Conservation (phyloP, 257 asterid species). For the Perilla frutescens region DNA sequence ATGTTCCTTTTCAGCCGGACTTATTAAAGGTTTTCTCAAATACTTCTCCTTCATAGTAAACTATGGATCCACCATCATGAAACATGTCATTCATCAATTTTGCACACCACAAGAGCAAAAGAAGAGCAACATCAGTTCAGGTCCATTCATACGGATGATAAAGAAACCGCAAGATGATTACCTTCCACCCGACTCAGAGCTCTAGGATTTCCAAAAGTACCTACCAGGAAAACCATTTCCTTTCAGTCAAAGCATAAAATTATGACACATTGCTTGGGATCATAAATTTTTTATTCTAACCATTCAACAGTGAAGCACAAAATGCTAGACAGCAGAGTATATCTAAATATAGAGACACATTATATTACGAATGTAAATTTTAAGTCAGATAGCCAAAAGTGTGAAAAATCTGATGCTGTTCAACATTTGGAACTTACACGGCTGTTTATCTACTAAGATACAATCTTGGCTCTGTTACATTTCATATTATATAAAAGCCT, state of each 20-base stretch:
- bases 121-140: not conserved
- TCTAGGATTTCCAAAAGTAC: constrained; percentile 42
- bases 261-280: constrained; percentile 11
- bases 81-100: constrained; percentile 15
- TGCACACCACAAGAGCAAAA: constrained; percentile 7
- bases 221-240: constrained; percentile 32
- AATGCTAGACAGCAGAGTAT: constrained; percentile 1
- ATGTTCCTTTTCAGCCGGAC: not conserved
- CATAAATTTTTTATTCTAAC: not conserved
- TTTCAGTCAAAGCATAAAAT: constrained; percentile 32
- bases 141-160: not conserved
- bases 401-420: not conserved
- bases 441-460: constrained; percentile 11
- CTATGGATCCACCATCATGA: constrained; percentile 8
- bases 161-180: constrained; percentile 35
- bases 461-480: not conserved
- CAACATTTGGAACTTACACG: not conserved
- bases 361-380: not conserved
- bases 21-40: not conserved
- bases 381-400: constrained; percentile 1
- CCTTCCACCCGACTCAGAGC: constrained; percentile 49
- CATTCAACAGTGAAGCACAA: not conserved
- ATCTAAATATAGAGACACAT: not conserved
- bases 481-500: not conserved
- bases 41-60: constrained; percentile 18